Conservation (phyloP, 1,284 basidiomycete species). For the Ceratobasidium sp. region DNA sequence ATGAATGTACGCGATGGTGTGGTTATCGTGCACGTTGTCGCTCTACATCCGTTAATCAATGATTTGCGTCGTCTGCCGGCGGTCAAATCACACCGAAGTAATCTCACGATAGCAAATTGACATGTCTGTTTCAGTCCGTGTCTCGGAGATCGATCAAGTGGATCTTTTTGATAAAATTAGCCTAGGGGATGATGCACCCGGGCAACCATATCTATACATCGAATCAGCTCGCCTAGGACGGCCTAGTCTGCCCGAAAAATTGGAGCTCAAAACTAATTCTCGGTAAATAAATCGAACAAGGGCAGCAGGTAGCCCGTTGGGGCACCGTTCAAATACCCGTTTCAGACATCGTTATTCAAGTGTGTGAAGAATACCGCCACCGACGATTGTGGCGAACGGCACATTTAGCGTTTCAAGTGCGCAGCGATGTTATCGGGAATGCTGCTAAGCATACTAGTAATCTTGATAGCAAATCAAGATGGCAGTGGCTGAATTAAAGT, state of each 20-base stretch:
- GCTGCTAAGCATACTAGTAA: no score
- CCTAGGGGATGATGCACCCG: background rate
- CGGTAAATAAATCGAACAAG: no score
- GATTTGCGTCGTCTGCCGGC: background rate
- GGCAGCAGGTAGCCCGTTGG: no score
- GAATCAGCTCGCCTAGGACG: background rate
- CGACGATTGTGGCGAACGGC: no score
- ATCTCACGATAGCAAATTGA: background rate
- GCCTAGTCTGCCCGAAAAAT: background rate
- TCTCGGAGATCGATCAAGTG: background rate
- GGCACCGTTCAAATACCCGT: no score
- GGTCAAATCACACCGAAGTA: background rate
- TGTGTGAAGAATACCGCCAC: no score
- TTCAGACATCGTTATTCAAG: no score
- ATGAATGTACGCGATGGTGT: no score
- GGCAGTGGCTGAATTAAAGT: background rate
- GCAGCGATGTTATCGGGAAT: no score
- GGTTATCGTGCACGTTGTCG: no score
- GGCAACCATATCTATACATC: background rate
- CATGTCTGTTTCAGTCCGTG: background rate
- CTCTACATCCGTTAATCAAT: background rate
- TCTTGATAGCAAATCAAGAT: no score
- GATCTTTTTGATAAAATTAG: background rate
- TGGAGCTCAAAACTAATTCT: background rate
- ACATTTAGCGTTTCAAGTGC: no score